phyloP scores from a whole-genome alignment of 176 grass and related monocot genomes.

The Musa acuminata region DNA sequence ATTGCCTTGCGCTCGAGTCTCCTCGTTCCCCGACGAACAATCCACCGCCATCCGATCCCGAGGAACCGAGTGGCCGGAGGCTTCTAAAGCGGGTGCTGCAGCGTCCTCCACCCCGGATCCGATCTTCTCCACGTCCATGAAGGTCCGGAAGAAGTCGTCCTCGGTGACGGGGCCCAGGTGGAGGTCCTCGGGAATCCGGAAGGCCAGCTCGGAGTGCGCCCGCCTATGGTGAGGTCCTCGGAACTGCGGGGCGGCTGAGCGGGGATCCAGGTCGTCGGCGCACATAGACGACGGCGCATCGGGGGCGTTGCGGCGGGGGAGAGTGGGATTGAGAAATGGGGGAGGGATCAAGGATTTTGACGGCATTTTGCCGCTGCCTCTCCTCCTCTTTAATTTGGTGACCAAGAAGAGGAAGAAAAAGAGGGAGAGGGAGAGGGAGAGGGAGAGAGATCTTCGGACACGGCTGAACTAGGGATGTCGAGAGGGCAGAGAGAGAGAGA shows the following conservation, averaged over 20 bases:
- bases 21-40: conserved; percentile 26
- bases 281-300: conserved; percentile 8
- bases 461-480: no score
- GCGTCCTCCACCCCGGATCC: conserved; percentile 36
- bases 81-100: conserved; percentile 26
- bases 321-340: conserved; percentile 12
- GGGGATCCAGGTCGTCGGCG: neutral
- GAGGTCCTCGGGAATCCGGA: conserved; percentile 69
- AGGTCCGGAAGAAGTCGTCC: conserved; percentile 85
- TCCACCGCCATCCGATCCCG: conserved; percentile 53
- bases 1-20: conserved; percentile 49
- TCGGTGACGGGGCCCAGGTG: conserved; percentile 60
- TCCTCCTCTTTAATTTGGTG: neutral
- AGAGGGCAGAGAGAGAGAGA: no score
- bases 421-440: no score
- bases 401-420: neutral
- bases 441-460: no score
- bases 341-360: neutral
- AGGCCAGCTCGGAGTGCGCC: conserved; percentile 90
- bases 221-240: conserved; percentile 62
- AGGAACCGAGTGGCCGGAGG: neutral
- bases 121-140: conserved; percentile 98
- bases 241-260: conserved; percentile 10
- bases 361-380: neutral
- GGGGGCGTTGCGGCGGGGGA: neutral